Base-by-base conservation (phyloP, 2,329 filamentous ascomycete genomes). In the Ophiostoma pallidulum region DNA sequence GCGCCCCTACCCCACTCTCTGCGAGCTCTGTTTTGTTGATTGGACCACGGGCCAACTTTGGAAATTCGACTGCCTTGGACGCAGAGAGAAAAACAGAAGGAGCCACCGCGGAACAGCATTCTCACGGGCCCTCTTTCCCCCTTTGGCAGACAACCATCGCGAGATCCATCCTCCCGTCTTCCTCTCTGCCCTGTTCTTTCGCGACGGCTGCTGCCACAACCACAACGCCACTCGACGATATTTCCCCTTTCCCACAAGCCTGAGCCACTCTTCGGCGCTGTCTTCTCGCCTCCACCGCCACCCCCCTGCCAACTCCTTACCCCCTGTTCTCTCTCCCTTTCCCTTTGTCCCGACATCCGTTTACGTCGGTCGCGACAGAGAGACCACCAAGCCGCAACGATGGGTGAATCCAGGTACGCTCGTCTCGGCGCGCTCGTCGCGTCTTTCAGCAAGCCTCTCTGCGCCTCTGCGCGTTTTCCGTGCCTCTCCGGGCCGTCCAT, bases 361-460 rank as follows among this genome's bases (percentile, higher is more conserved):
- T n/a, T n/a, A n/a, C n/a, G n/a, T n/a, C n/a, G n/a, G n/a, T n/a
- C n/a, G n/a, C n/a, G n/a, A n/a, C n/a, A n/a, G n/a, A 35, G 18
- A 31, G 37, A 18, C 33, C 20, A 24, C 43, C 19, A 40, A n/a
- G 20, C 40, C 29, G 50, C 46, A 20, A 52, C 18, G 24, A 55
- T 55, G 53, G 53, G 53, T 32, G 53, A 55, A 55, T 55, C 53
- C 48, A 46, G 53, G 53, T 55, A 52, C 10, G 48, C 38, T 5
- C 26, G 18, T 19, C 16, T 12, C n/a, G 26, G 6, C 9, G 18
- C 18, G 18, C 3, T 7, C n/a, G 4, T 20, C n/a, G 14, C 18
- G 14, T 26, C 36, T 29, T 24, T 8, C 7, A 37, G n/a, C 31
- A 32, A 14, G n/a, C n/a, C n/a, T n/a, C n/a, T n/a, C 31, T 32